Conservation (phyloP, 345 rosid genomes). For the Rhizophora apiculata region DNA sequence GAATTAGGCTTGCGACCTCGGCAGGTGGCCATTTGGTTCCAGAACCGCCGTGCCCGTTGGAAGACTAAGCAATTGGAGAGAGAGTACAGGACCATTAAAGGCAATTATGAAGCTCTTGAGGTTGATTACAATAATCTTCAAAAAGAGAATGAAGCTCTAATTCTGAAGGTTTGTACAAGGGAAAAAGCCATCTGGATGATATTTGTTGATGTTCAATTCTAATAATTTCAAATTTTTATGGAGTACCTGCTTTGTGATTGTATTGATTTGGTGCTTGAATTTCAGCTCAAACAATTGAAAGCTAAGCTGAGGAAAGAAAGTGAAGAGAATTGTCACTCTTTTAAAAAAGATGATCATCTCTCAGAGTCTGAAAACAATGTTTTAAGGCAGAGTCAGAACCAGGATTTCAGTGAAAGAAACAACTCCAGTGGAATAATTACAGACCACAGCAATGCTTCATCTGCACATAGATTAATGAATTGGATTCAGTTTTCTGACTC, state of each 20-base stretch:
- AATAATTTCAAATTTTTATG: not conserved
- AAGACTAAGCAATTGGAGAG: slow-evolving; percentile 65
- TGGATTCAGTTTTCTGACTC: slow-evolving; percentile 38
- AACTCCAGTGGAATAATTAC: slow-evolving; percentile 1
- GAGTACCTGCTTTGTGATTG: not conserved
- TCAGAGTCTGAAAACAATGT: slow-evolving; percentile 28
- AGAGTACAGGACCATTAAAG: slow-evolving; percentile 44
- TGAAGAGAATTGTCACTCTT: slow-evolving; percentile 28
- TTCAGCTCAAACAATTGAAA: slow-evolving; percentile 53
- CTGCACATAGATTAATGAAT: slow-evolving; percentile 25
- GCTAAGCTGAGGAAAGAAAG: slow-evolving; percentile 36
- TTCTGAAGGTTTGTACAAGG: slow-evolving; percentile 31
- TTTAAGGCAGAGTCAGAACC: slow-evolving; percentile 26
- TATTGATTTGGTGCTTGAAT: slow-evolving; percentile 2
- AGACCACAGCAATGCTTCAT: slow-evolving; percentile 22
- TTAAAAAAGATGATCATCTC: slow-evolving; percentile 12
- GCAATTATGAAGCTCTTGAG: slow-evolving; percentile 46
- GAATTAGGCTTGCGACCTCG: slow-evolving; percentile 57
- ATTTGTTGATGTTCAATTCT: not conserved
- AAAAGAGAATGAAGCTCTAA: slow-evolving; percentile 38
- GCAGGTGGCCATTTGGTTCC: slow-evolving; percentile 78
- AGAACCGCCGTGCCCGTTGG: slow-evolving; percentile 73
- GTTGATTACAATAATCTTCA: slow-evolving; percentile 41
- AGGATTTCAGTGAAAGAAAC: slow-evolving; percentile 19
- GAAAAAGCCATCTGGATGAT: not conserved